Conservation (phyloP, 1,139 yeast genomes). For the Debaryomyces sp. region DNA sequence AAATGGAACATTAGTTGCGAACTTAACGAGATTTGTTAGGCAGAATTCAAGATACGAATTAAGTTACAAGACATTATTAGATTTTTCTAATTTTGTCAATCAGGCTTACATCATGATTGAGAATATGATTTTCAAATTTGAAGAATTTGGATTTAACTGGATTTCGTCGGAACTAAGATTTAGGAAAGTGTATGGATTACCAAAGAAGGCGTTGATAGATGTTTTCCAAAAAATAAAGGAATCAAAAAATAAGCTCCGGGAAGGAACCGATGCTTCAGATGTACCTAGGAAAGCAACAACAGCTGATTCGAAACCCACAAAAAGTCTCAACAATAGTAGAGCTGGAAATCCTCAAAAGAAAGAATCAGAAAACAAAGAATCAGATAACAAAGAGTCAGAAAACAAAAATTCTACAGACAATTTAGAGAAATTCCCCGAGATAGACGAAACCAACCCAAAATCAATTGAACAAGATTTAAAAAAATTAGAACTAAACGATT, state of each 20-base stretch:
- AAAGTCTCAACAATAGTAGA: not conserved
- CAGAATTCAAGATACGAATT: constrained; percentile 43
- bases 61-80: constrained; percentile 39
- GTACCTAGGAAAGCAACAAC: not conserved
- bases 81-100: constrained; percentile 39
- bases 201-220: constrained; percentile 26
- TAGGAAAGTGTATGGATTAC: constrained; percentile 37
- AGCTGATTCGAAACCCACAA: not conserved
- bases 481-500: constrained; percentile 20
- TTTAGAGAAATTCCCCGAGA: constrained; percentile 1
- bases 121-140: constrained; percentile 25
- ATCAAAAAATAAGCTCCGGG: not conserved
- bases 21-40: constrained; percentile 51
- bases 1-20: constrained; percentile 55
- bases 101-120: constrained; percentile 34
- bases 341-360: not conserved
- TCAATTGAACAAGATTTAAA: constrained; percentile 18
- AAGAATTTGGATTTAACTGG: constrained; percentile 42
- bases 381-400: not conserved
- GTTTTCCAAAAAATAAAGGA: constrained; percentile 15
- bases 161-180: constrained; percentile 38
- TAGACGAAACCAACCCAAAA: not conserved
- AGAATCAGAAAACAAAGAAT: not conserved
- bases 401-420: constrained; percentile 15
- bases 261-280: not conserved